A percentile compares a stretch with the other conserved stretches of the same genome.
phyloP scores from a whole-genome alignment of 2,329 filamentous ascomycete genomes.

The Hirsutella minnesotensis region DNA sequence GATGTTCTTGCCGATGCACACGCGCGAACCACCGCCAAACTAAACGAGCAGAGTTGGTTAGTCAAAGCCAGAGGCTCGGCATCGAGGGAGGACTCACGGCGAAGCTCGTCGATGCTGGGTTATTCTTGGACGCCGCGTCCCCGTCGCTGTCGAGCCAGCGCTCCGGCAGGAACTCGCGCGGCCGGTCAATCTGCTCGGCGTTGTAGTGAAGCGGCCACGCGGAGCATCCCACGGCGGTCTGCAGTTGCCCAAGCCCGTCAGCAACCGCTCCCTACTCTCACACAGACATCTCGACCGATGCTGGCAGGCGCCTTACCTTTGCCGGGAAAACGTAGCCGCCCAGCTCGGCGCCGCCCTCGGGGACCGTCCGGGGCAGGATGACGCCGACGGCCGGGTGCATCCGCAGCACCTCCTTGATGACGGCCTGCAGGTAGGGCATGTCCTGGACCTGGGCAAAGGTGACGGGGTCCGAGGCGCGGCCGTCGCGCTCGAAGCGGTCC shows the following conservation, averaged over 20 bases:
- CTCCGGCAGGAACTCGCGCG: slow-evolving; percentile 36
- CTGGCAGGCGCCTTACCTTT: slow-evolving; percentile 18
- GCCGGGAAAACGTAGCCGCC: slow-evolving; percentile 1
- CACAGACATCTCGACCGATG: too few relatives aligned
- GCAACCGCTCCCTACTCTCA: too few relatives aligned
- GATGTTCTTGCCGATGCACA: slow-evolving; percentile 29
- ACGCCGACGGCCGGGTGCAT: slow-evolving; percentile 16
- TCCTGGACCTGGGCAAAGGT: slow-evolving; percentile 21
- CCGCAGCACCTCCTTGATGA: slow-evolving; percentile 33
- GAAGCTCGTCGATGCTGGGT: too few relatives aligned
- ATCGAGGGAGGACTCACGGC: slow-evolving; percentile 6
- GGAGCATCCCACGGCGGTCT: slow-evolving; percentile 1
- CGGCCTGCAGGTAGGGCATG: slow-evolving; percentile 34
- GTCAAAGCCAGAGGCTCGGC: too few relatives aligned
- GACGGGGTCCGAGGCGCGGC: slow-evolving; percentile 13
- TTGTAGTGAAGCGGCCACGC: slow-evolving; percentile 12
- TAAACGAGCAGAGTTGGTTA: too few relatives aligned
- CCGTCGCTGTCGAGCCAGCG: slow-evolving; percentile 35
- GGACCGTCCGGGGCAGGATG: not conserved
- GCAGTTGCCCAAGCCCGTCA: too few relatives aligned
- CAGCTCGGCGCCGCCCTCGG: not conserved
- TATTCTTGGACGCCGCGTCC: too few relatives aligned
- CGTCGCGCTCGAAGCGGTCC: slow-evolving; percentile 14
- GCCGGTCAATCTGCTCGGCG: too few relatives aligned
- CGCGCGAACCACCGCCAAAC: slow-evolving; percentile 10